Conservation (phyloP, 768 basidiomycete species). For the Suillus lakei region DNA sequence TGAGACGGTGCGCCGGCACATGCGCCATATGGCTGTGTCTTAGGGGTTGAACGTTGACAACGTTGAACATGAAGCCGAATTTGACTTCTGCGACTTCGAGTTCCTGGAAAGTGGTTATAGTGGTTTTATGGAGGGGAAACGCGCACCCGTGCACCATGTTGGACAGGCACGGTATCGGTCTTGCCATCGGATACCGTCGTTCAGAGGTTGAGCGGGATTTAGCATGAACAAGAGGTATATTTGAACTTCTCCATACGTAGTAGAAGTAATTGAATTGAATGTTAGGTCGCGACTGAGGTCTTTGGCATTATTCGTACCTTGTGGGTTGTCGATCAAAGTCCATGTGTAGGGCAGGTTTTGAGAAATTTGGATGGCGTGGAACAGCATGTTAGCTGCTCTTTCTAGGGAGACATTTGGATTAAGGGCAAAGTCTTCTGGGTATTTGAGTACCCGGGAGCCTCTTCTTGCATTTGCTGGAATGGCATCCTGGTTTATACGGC, state of each 20-base stretch:
- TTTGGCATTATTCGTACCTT: constrained; percentile 48
- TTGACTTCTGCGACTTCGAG: constrained; percentile 77
- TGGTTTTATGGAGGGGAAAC: background rate
- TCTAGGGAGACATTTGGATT: constrained; percentile 62
- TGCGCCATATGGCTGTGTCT: constrained; percentile 68
- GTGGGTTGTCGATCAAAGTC: constrained; percentile 79
- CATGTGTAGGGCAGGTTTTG: constrained; percentile 68
- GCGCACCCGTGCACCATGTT: constrained; percentile 61
- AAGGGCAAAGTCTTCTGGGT: constrained; percentile 65
- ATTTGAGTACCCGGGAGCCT: constrained; percentile 72
- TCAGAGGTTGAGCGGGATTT: constrained; percentile 62
- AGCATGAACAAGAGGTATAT: constrained; percentile 70
- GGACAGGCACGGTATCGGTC: constrained; percentile 57
- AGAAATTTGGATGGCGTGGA: constrained; percentile 61
- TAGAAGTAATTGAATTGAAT: background rate
- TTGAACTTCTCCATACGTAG: constrained; percentile 57
- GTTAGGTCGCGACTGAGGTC: background rate
- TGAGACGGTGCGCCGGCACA: constrained; percentile 75
- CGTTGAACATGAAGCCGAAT: constrained; percentile 73
- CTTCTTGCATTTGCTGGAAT: constrained; percentile 55
- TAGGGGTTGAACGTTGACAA: constrained; percentile 63
- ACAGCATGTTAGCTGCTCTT: constrained; percentile 60
- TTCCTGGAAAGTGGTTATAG: constrained; percentile 51
- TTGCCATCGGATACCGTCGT: constrained; percentile 78
- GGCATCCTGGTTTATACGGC: too few relatives aligned